Percentiles rank a stretch among this genome's conserved stretches.
phyloP scores from a whole-genome alignment of 1,284 basidiomycete genomes.

The Rhodotorula mucilaginosa region DNA sequence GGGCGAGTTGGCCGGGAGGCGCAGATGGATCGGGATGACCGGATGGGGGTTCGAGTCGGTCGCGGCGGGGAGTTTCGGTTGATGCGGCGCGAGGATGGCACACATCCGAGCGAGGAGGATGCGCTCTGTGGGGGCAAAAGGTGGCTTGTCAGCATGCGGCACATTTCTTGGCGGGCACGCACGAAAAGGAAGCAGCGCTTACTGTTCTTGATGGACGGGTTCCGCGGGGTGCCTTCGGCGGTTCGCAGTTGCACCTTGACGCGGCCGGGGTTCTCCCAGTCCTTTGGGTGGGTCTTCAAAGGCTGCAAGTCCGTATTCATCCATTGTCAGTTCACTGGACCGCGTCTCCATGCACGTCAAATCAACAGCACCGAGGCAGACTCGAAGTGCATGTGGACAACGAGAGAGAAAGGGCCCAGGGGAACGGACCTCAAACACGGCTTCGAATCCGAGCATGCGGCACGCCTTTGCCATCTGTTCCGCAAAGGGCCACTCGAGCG shows the following conservation, averaged over 20 bases:
- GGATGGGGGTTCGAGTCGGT: constrained; percentile 56
- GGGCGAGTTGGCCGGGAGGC: constrained; percentile 66
- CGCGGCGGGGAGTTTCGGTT: constrained; percentile 44
- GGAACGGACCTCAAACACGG: constrained; percentile 56
- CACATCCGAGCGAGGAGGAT: constrained; percentile 46
- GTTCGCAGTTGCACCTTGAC: constrained; percentile 58
- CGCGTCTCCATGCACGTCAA: no score
- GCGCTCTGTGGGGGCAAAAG: constrained; percentile 46
- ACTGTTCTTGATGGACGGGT: constrained; percentile 76
- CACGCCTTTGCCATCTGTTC: constrained; percentile 86
- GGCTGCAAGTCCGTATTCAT: constrained; percentile 44
- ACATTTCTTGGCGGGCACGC: neutral
- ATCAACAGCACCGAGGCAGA: no score
- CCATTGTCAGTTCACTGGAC: neutral
- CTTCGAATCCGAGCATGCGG: constrained; percentile 68
- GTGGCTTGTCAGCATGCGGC: neutral
- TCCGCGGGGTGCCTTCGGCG: constrained; percentile 68
- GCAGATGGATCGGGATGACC: constrained; percentile 57
- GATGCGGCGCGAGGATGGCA: constrained; percentile 43
- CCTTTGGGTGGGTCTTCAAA: constrained; percentile 82
- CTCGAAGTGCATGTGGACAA: no score
- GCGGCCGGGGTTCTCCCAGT: constrained; percentile 85
- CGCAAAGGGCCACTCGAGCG: constrained; percentile 91
- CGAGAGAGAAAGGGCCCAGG: no score
- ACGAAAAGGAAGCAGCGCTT: constrained; percentile 48